These are phyloP conservation scores for Mrakiaceae sp. DNA, from an alignment of 1,284 basidiomycete species.

Conservation along the genomic window DNA sequence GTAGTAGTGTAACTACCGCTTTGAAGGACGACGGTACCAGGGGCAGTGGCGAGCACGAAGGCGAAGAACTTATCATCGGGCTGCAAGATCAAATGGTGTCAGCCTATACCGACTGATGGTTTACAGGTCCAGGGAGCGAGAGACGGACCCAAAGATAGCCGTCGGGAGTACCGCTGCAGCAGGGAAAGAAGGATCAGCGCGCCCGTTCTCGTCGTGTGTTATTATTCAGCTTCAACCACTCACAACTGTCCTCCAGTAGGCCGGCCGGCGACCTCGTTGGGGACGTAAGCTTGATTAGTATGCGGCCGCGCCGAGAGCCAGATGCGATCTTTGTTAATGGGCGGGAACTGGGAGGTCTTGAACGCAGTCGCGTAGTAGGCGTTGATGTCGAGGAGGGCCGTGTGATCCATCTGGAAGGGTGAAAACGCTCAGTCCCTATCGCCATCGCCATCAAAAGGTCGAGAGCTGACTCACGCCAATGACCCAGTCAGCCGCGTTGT, in stretches of 20 bases:
- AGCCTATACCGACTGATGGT: no score
- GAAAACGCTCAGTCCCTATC: not conserved
- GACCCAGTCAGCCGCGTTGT: constrained; percentile 27
- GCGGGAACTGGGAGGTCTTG: constrained; percentile 58
- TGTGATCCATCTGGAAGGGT: constrained; percentile 39
- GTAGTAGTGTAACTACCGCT: no score
- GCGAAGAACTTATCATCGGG: no score
- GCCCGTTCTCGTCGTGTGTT: no score
- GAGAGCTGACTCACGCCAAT: constrained; percentile 34
- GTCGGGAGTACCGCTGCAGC: no score
- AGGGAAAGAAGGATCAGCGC: no score
- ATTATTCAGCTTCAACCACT: no score
- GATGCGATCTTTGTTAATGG: constrained; percentile 35
- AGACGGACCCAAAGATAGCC: no score
- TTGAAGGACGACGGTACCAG: no score
- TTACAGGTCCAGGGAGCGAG: no score
- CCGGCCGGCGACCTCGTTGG: not conserved
- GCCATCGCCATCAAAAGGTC: not conserved
- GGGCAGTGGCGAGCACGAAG: no score
- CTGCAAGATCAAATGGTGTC: no score
- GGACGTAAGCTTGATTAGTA: not conserved
- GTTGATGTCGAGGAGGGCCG: constrained; percentile 27
- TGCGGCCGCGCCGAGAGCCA: not conserved
- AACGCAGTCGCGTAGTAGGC: constrained; percentile 59
- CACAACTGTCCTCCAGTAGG: not conserved